Evolutionary conservation across 192 early-diverging fungal genomes (phyloP), one percentile per base, ranked within the genome.

Genomic region (Umbelopsis ramanniana): DNA sequence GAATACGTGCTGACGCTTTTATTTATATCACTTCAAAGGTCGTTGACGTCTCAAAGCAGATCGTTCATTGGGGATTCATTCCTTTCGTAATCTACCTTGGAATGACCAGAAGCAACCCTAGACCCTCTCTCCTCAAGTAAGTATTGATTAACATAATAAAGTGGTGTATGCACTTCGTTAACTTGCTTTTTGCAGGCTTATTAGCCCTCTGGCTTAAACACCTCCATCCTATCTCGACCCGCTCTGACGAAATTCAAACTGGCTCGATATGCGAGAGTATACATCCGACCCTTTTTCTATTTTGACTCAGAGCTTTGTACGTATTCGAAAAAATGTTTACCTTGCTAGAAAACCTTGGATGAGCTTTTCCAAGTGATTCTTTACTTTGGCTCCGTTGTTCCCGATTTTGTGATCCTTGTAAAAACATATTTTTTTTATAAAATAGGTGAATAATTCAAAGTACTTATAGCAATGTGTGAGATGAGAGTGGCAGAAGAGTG

Each of bases 51-150:
- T 76, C 83, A 55, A 87, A 87, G 80, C 81, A 81, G 33, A 76
- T 87, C 46, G 72, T 87, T n/a, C 86, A 87, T 71, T 87, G 83
- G 79, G 86, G 86, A 10, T 87, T 87, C 72, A 87, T 87, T 77
- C 86, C 86, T 46, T 85, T 85, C 52, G 84, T 87, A 60, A 80
- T 87, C 68, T 87, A 87, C 70, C 83, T 87, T 40, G 86, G 86
- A 78, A 84, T 67, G 83, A 78, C 72, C 21, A 69, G 72, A 46
- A 74, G 69, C 46, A 74, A 78, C 43, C 77, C 77, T 14, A 73
- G 72, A 74, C 77, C 77, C 47, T 78, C 77, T 29, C 46, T 78
- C 24, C 67, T 78, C 66, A 77, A 77, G 76, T 77, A 77, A 70
- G 68, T 69, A 19, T 10, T 35, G 9, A 11, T 26, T 35, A 14